phyloP scores from a whole-genome alignment of 2,329 filamentous ascomycete species.

The Hansfordia pulvinata region DNA sequence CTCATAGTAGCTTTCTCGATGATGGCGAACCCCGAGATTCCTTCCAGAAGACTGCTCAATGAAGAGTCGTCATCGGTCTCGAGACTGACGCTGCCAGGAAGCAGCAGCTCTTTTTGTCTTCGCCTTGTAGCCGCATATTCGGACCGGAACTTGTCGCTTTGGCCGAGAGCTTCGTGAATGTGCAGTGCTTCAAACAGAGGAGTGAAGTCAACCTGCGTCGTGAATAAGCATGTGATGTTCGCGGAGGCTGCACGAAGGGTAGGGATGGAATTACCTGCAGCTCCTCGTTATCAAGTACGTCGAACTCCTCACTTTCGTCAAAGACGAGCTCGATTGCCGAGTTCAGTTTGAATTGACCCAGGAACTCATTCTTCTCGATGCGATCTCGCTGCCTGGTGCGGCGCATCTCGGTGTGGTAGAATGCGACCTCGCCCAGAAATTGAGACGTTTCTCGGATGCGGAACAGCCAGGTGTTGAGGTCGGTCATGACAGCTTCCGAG shows the following conservation, averaged over 20 bases:
- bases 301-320: slow-evolving; percentile 90
- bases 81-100: slow-evolving; percentile 65
- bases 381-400: slow-evolving; percentile 73
- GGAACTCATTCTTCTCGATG: slow-evolving; percentile 58
- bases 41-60: slow-evolving; percentile 81
- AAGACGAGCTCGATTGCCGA: slow-evolving; percentile 91
- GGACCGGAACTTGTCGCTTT: slow-evolving; percentile 77
- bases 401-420: slow-evolving; percentile 88
- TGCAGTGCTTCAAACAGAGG: slow-evolving; percentile 91
- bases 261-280: slow-evolving; percentile 36
- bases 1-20: slow-evolving; percentile 91
- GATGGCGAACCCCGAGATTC: slow-evolving; percentile 91
- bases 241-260: background rate
- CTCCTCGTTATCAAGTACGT: slow-evolving; percentile 90
- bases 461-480: slow-evolving; percentile 93
- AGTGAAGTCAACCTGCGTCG: slow-evolving; percentile 64
- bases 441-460: slow-evolving; percentile 92
- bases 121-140: slow-evolving; percentile 89
- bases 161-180: slow-evolving; percentile 88
- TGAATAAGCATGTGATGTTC: too few relatives aligned
- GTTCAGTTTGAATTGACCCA: slow-evolving; percentile 80
- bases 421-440: slow-evolving; percentile 88
- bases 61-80: slow-evolving; percentile 72
- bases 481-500: slow-evolving; percentile 91
- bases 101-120: slow-evolving; percentile 79